A percentile compares a stretch with the other conserved stretches of the same genome.
Conservation (phyloP, 169 alveolate species). For the Plasmodium malariae region DNA sequence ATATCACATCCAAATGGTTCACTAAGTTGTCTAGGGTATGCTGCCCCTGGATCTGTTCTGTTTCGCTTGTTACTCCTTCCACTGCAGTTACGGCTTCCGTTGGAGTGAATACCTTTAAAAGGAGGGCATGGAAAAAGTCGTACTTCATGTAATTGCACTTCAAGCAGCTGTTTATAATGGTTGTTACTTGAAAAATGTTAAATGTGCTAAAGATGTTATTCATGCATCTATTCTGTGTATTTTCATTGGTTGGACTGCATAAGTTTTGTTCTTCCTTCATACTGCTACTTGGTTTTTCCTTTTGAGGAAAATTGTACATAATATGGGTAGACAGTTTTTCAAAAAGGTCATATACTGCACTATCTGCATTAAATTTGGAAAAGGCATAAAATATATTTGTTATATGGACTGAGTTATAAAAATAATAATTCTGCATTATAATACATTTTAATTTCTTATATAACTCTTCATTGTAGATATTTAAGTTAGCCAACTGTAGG, state of each 20-base stretch:
- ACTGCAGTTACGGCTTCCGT: no score
- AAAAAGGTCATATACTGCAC: conserved; percentile 33
- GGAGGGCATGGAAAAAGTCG: conserved; percentile 15
- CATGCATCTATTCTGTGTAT: not conserved
- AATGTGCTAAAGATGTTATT: conserved; percentile 15
- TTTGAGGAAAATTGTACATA: not conserved
- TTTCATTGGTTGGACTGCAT: not conserved
- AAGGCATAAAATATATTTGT: conserved; percentile 57
- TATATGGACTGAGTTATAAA: conserved; percentile 58
- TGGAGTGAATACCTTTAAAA: not conserved
- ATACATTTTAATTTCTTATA: conserved; percentile 34
- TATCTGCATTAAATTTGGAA: conserved; percentile 48
- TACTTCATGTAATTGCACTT: conserved; percentile 44
- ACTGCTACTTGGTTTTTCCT: not conserved
- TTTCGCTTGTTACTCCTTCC: not conserved
- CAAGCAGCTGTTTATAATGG: conserved; percentile 35
- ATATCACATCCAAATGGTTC: conserved; percentile 6
- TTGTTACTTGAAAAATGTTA: conserved; percentile 55
- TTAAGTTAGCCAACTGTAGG: conserved; percentile 36
- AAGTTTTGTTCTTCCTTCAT: not conserved
- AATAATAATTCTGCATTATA: conserved; percentile 40
- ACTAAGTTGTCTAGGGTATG: conserved; percentile 39
- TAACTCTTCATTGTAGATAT: conserved; percentile 37
- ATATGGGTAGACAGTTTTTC: conserved; percentile 26
- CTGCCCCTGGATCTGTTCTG: not conserved